phyloP scores from a whole-genome alignment of 352 stramenopile genomes.

The Pythium grandisporangium region DNA sequence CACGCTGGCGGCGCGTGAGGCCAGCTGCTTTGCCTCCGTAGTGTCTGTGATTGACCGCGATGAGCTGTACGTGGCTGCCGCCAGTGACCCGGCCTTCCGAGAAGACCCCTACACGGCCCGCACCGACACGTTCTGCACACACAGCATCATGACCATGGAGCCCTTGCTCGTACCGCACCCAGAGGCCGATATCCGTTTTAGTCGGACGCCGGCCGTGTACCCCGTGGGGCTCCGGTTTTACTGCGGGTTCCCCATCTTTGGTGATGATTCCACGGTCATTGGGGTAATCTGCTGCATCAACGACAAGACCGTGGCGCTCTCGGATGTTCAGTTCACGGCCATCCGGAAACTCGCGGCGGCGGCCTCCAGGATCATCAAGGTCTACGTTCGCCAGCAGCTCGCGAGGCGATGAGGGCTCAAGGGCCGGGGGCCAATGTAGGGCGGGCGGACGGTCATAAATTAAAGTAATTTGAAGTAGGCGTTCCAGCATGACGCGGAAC shows the following conservation, averaged over 20 bases:
- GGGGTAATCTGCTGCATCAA: too few species aligned
- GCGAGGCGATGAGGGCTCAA: too few species aligned
- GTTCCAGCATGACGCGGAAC: too few species aligned
- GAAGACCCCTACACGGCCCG: slow-evolving; percentile 24
- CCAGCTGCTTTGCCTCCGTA: slow-evolving; percentile 41
- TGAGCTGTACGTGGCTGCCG: slow-evolving; percentile 33
- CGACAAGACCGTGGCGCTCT: too few species aligned
- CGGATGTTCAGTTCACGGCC: too few species aligned
- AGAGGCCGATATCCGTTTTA: slow-evolving; percentile 51
- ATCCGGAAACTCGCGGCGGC: too few species aligned
- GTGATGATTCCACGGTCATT: too few species aligned
- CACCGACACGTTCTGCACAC: slow-evolving; percentile 43
- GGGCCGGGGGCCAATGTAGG: too few species aligned
- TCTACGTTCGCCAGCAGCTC: too few species aligned
- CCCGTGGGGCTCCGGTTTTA: slow-evolving; percentile 45
- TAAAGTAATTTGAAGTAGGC: too few species aligned
- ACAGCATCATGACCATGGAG: slow-evolving; percentile 41
- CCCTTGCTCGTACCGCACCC: slow-evolving; percentile 46
- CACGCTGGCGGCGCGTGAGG: slow-evolving; percentile 36
- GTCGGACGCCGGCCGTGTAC: slow-evolving; percentile 12
- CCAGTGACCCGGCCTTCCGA: slow-evolving; percentile 21
- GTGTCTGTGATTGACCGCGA: slow-evolving; percentile 46
- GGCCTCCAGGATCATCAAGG: too few species aligned
- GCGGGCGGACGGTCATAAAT: too few species aligned
- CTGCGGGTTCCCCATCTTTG: slow-evolving; percentile 70